Conservation (phyloP, 2,329 filamentous ascomycete species). For the Ophiostoma ips region DNA sequence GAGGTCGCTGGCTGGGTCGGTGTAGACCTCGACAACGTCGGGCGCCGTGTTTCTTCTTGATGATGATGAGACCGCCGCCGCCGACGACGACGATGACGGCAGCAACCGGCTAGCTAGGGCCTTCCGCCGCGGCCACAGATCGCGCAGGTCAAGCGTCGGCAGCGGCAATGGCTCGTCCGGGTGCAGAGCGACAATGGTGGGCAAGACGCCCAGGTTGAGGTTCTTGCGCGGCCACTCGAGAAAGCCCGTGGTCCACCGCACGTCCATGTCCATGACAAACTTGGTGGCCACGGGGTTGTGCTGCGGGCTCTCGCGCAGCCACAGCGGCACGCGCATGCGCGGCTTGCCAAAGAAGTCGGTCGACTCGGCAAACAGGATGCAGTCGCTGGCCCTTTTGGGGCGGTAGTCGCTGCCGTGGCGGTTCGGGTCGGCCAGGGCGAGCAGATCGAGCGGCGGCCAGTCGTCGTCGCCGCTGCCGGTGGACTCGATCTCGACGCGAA, state of each 20-base stretch:
- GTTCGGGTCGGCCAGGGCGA: conserved; percentile 15
- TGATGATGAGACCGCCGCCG: no score
- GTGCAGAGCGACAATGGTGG: conserved; percentile 30
- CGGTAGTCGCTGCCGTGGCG: conserved; percentile 4
- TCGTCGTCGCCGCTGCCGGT: conserved; percentile 16
- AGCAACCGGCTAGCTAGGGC: background rate
- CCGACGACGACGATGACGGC: no score
- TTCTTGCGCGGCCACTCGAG: conserved; percentile 18
- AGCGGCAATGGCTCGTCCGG: conserved; percentile 18
- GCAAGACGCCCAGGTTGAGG: conserved; percentile 28
- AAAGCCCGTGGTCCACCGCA: conserved; percentile 31
- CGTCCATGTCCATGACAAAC: conserved; percentile 35
- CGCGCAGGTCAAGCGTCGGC: background rate
- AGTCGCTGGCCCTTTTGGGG: conserved; percentile 7
- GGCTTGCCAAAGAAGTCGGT: conserved; percentile 27
- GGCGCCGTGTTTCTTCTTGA: background rate
- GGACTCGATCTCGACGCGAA: conserved; percentile 39
- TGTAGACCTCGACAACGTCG: background rate
- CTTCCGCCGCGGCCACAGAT: conserved; percentile 1
- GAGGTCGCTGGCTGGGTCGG: background rate
- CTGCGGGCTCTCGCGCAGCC: conserved; percentile 23
- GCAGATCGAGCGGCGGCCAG: conserved; percentile 38
- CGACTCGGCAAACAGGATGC: conserved; percentile 27
- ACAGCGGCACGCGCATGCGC: conserved; percentile 19
- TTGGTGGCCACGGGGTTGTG: conserved; percentile 23